These are phyloP conservation scores for Colletotrichum graminicola DNA, from an alignment of 2,329 filamentous ascomycete species.

Conservation along the genomic window DNA sequence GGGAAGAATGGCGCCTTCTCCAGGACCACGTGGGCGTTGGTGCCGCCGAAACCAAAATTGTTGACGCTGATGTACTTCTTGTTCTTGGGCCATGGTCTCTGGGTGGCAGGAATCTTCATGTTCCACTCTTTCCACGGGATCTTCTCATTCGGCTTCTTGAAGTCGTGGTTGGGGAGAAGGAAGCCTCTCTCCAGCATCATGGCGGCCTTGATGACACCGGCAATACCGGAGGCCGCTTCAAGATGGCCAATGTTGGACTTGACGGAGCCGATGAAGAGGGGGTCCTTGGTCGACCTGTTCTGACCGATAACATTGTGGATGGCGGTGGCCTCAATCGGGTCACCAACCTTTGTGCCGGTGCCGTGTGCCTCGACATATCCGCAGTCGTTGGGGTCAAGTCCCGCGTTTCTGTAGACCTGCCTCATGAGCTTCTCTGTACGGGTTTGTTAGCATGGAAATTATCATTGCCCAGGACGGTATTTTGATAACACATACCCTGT, in stretches of 20 bases:
- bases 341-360: slow-evolving; percentile 67
- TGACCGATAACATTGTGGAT: slow-evolving; percentile 59
- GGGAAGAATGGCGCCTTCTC: slow-evolving; percentile 52
- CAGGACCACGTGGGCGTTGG: slow-evolving; percentile 60
- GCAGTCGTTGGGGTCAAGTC: slow-evolving; percentile 46
- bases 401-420: slow-evolving; percentile 50
- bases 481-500: slow-evolving; percentile 51
- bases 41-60: slow-evolving; percentile 60
- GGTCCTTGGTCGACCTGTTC: slow-evolving; percentile 44
- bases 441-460: slow-evolving; percentile 40
- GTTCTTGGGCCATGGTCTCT: slow-evolving; percentile 60
- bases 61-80: slow-evolving; percentile 66
- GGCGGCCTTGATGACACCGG: slow-evolving; percentile 64
- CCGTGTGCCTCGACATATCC: slow-evolving; percentile 65
- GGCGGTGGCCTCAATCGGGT: slow-evolving; percentile 66
- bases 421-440: slow-evolving; percentile 56
- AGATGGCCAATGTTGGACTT: slow-evolving; percentile 66
- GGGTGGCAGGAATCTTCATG: slow-evolving; percentile 59
- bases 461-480: not conserved
- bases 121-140: slow-evolving; percentile 65
- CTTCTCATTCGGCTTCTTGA: slow-evolving; percentile 61
- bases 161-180: slow-evolving; percentile 63
- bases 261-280: slow-evolving; percentile 61
- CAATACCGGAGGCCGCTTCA: slow-evolving; percentile 64
- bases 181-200: slow-evolving; percentile 64